Percentiles rank a stretch among this genome's conserved stretches.
Conservation (phyloP, 2,329 filamentous ascomycete genomes). For the Ascochyta pisi region DNA sequence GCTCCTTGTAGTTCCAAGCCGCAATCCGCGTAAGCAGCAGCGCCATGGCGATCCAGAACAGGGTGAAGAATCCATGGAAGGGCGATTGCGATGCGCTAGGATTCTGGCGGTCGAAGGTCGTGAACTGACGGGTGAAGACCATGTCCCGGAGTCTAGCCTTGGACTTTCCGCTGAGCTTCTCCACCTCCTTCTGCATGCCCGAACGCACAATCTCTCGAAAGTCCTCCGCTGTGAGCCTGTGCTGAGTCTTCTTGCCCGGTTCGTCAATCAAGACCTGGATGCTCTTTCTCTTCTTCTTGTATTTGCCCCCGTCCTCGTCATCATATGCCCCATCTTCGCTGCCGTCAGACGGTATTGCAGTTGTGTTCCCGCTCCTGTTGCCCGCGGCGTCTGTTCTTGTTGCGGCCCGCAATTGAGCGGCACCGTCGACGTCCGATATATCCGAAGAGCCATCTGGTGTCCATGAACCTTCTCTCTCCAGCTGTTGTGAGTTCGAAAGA, state of each 20-base stretch:
- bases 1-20: constrained; percentile 70
- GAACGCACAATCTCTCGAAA: constrained; percentile 55
- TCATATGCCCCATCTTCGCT: constrained; percentile 21
- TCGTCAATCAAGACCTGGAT: constrained; percentile 57
- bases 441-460: constrained; percentile 34
- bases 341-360: constrained; percentile 35
- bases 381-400: constrained; percentile 47
- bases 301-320: constrained; percentile 10
- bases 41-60: constrained; percentile 77
- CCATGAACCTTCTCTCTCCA: constrained; percentile 35
- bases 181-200: constrained; percentile 53
- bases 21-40: constrained; percentile 72
- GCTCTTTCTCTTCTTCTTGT: constrained; percentile 46
- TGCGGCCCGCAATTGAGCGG: constrained; percentile 48
- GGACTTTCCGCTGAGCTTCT: constrained; percentile 41
- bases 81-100: constrained; percentile 68
- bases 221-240: constrained; percentile 59
- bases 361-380: constrained; percentile 37
- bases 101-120: constrained; percentile 77
- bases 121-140: constrained; percentile 76
- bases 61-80: constrained; percentile 79
- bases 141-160: constrained; percentile 60
- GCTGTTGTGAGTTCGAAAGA: constrained; percentile 28
- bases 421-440: constrained; percentile 51
- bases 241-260: constrained; percentile 55